Conservation (phyloP, 2,329 filamentous ascomycete genomes). For the Nigrospora sphaerica region DNA sequence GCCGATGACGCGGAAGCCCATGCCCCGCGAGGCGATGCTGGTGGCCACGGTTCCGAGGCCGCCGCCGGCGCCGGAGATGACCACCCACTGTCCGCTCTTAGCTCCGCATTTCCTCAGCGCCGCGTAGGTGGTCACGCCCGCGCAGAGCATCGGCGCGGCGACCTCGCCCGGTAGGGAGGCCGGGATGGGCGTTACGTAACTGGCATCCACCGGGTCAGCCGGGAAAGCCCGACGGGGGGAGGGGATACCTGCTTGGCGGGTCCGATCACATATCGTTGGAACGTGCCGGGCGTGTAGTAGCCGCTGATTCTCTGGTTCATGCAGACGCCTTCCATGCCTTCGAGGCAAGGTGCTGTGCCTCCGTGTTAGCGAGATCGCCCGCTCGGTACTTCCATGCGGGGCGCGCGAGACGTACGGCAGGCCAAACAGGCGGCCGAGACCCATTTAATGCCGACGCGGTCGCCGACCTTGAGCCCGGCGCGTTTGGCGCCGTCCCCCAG, state of each 20-base stretch:
- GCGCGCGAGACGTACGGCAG: constrained; percentile 28
- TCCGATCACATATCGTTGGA: constrained; percentile 60
- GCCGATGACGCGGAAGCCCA: constrained; percentile 58
- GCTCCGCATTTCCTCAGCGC: constrained; percentile 56
- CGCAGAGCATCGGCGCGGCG: constrained; percentile 60
- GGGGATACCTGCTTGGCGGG: constrained; percentile 39
- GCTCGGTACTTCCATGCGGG: not conserved
- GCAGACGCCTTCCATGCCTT: constrained; percentile 57
- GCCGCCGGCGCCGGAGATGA: constrained; percentile 53
- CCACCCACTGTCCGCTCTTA: constrained; percentile 51
- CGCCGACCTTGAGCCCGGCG: constrained; percentile 54
- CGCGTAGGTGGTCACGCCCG: constrained; percentile 53
- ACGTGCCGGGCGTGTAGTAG: constrained; percentile 65
- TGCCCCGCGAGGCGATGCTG: constrained; percentile 26
- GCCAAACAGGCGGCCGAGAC: constrained; percentile 48
- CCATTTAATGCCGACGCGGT: constrained; percentile 67
- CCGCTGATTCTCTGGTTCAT: constrained; percentile 55
- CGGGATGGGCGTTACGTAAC: constrained; percentile 63
- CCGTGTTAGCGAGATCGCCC: not conserved
- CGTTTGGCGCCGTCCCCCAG: constrained; percentile 47
- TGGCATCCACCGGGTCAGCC: not conserved
- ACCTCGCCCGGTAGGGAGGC: constrained; percentile 49
- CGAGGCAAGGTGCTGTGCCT: constrained; percentile 40
- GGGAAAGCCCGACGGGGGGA: not conserved
- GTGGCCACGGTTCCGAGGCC: constrained; percentile 52